A percentile compares a stretch with the other conserved stretches of the same genome.
Conservation (phyloP, 1,284 basidiomycete species). For the Kwoniella shivajii region DNA sequence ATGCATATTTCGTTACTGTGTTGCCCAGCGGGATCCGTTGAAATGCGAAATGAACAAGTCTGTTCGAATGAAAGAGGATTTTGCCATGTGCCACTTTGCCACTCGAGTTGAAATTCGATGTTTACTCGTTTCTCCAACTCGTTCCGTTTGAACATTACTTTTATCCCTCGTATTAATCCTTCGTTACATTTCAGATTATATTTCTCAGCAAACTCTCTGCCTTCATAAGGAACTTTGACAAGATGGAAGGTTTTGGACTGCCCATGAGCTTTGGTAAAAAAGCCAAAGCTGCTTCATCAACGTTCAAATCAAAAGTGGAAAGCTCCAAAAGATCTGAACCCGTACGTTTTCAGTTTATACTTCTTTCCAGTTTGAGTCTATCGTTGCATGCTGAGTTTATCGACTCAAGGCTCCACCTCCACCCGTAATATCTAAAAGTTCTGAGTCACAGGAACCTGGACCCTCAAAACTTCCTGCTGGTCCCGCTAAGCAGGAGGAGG, state of each 20-base stretch:
- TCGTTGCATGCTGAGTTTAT: background rate
- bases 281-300: constrained; percentile 35
- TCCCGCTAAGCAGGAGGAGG: constrained; percentile 18
- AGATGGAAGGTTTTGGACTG: constrained; percentile 51
- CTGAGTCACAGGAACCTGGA: constrained; percentile 8
- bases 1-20: too few relatives aligned
- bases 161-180: too few relatives aligned
- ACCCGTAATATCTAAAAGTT: background rate
- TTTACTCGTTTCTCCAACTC: too few relatives aligned
- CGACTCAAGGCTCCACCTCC: background rate
- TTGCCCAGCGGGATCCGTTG: too few relatives aligned
- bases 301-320: constrained; percentile 46
- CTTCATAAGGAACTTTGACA: background rate
- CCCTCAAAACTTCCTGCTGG: constrained; percentile 9
- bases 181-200: too few relatives aligned
- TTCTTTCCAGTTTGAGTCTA: background rate
- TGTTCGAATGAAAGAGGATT: too few relatives aligned
- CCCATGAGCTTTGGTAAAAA: constrained; percentile 57
- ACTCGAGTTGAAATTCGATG: too few relatives aligned
- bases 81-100: too few relatives aligned
- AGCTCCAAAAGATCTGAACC: constrained; percentile 47
- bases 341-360: background rate
- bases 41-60: too few relatives aligned
- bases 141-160: too few relatives aligned
- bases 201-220: background rate